Percentiles rank a stretch among this genome's conserved stretches.
Evolutionary conservation across 352 stramenopile species (phyloP).

Genomic region (Pythium periplocum): DNA sequence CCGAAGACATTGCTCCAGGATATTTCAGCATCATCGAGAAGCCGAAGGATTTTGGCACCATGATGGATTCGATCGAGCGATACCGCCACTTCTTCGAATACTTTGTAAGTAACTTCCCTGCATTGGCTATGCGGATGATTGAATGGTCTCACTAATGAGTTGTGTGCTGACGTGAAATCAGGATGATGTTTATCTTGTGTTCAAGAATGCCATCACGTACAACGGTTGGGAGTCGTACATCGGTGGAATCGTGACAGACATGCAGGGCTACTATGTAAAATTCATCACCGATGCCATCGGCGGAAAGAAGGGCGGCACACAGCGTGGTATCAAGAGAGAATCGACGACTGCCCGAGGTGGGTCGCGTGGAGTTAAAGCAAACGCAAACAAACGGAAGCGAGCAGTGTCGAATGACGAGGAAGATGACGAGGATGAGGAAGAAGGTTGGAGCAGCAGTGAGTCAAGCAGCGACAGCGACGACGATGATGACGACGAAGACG

Average conservation of each 20-base stretch:
- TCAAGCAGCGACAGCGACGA: constrained; percentile 22
- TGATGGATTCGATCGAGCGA: constrained; percentile 75
- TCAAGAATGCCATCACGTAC: constrained; percentile 78
- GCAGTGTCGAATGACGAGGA: constrained; percentile 20
- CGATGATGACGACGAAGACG: constrained; percentile 17
- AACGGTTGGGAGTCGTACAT: constrained; percentile 64
- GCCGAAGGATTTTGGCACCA: constrained; percentile 94
- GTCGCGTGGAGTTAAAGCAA: neutral
- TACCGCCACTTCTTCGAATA: constrained; percentile 73
- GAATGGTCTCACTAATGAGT: constrained; percentile 3
- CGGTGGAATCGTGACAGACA: constrained; percentile 48
- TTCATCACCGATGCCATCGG: constrained; percentile 64
- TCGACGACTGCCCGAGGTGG: too few relatives aligned
- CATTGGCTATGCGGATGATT: constrained; percentile 6
- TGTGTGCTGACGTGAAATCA: constrained; percentile 10
- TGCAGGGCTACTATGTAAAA: constrained; percentile 70
- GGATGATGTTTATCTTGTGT: constrained; percentile 68
- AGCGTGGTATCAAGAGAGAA: neutral
- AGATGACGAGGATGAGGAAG: constrained; percentile 58
- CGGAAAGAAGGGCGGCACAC: constrained; percentile 1
- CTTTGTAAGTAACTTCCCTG: constrained; percentile 47
- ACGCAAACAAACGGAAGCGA: constrained; percentile 3
- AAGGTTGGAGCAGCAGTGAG: constrained; percentile 17
- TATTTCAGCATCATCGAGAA: constrained; percentile 87
- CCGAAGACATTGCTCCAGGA: constrained; percentile 87